Percentiles rank a stretch among this genome's conserved stretches.
Conservation (phyloP, 2,329 filamentous ascomycete species). For the Epicoccum sorghinum region DNA sequence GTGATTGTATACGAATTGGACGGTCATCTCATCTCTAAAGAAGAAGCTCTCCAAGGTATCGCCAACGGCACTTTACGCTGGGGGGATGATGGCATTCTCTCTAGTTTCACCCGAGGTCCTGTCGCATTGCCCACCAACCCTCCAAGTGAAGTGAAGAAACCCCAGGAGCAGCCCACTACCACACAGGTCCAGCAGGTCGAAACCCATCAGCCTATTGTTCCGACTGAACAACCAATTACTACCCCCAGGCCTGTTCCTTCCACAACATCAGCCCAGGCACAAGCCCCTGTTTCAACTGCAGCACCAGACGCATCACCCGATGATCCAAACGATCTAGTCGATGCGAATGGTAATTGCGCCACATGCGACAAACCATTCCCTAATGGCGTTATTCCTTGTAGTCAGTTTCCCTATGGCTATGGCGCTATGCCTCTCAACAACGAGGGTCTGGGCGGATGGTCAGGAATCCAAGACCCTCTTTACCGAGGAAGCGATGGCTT, state of each 20-base stretch:
- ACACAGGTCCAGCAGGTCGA: conserved; percentile 7
- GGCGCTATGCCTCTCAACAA: conserved; percentile 75
- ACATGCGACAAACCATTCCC: conserved; percentile 75
- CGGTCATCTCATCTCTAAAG: conserved; percentile 64
- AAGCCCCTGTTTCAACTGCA: conserved; percentile 1
- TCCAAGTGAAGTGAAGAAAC: conserved; percentile 13
- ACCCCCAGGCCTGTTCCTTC: conserved; percentile 35
- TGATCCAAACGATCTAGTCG: conserved; percentile 25
- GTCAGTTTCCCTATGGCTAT: conserved; percentile 77
- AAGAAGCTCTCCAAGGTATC: conserved; percentile 74
- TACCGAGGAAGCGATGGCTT: conserved; percentile 48
- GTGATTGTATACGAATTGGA: conserved; percentile 75
- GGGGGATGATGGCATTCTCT: conserved; percentile 64
- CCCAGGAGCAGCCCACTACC: conserved; percentile 3
- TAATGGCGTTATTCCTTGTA: conserved; percentile 73
- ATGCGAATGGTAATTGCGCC: conserved; percentile 29
- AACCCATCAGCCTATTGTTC: background rate
- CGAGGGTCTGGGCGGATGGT: conserved; percentile 75
- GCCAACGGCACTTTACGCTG: conserved; percentile 69
- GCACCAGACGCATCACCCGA: conserved; percentile 19
- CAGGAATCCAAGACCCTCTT: conserved; percentile 70
- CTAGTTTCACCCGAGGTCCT: conserved; percentile 28
- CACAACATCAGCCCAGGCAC: conserved; percentile 21
- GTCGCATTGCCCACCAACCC: conserved; percentile 25
- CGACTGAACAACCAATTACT: conserved; percentile 11